Percentiles rank a stretch among this genome's conserved stretches.
Evolutionary conservation across 148 eudicot genomes (phyloP).

Genomic region (Rhododendron molle): DNA sequence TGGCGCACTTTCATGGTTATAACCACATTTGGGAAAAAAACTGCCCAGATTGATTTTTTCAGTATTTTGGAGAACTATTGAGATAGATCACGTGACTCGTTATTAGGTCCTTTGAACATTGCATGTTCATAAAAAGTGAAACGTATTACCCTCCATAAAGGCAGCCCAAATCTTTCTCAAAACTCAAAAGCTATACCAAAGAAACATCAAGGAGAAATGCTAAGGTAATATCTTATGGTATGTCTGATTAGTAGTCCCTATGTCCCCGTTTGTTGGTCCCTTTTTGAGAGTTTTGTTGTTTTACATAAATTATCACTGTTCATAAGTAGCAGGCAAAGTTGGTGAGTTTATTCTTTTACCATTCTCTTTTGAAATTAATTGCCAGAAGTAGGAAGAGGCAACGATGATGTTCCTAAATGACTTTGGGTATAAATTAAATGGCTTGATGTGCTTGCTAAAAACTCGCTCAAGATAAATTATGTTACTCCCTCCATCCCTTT

Average conservation of each 20-base stretch:
- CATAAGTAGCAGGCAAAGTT: no score
- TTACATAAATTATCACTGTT: not conserved
- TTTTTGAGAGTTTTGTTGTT: not conserved
- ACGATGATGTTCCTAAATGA: no score
- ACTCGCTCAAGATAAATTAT: no score
- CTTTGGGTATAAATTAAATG: no score
- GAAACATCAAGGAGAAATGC: not conserved
- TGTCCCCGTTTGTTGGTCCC: not conserved
- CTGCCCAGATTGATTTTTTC: no score
- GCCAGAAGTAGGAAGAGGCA: not conserved
- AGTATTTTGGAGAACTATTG: no score
- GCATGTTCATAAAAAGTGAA: not conserved
- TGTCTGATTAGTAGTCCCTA: not conserved
- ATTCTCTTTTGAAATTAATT: no score
- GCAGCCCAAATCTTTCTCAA: not conserved
- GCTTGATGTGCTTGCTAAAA: no score
- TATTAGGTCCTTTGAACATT: not conserved
- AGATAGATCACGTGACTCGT: not conserved
- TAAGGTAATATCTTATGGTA: no score
- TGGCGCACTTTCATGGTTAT: no score
- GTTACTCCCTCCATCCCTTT: no score
- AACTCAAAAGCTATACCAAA: not conserved
- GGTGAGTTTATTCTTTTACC: not conserved
- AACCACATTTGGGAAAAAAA: no score
- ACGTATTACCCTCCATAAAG: not conserved